A percentile compares a stretch with the other conserved stretches of the same genome.
phyloP scores from a whole-genome alignment of 2,329 filamentous ascomycete species.

The Pyrenophora teres region DNA sequence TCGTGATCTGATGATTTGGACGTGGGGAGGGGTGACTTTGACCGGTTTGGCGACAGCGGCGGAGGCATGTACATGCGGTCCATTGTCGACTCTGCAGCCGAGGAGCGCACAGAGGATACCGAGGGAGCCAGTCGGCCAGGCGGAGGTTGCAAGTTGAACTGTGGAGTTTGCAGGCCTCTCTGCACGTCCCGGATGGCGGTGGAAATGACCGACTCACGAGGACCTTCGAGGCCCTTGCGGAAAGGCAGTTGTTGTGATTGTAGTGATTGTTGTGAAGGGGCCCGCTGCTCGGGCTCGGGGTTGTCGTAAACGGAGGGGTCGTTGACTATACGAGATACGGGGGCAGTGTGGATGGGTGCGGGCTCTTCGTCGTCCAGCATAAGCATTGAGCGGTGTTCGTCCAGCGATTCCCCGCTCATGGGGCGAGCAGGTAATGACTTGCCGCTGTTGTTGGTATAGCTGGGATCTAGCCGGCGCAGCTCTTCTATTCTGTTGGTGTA shows the following conservation, averaged over 20 bases:
- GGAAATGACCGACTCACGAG: slow-evolving; percentile 48
- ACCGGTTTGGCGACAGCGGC: slow-evolving; percentile 69
- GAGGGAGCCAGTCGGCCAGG: slow-evolving; percentile 34
- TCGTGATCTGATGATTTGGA: slow-evolving; percentile 24
- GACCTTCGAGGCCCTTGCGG: slow-evolving; percentile 32
- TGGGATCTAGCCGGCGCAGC: slow-evolving; percentile 72
- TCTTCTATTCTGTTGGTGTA: slow-evolving; percentile 91
- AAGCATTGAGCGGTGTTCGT: slow-evolving; percentile 46
- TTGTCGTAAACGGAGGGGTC: slow-evolving; percentile 40
- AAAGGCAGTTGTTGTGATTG: slow-evolving; percentile 39
- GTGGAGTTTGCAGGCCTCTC: slow-evolving; percentile 35
- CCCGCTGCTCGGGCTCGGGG: slow-evolving; percentile 28
- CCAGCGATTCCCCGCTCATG: slow-evolving; percentile 63
- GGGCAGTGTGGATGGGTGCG: slow-evolving; percentile 59
- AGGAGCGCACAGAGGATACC: slow-evolving; percentile 15
- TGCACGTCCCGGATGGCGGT: slow-evolving; percentile 51
- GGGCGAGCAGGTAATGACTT: slow-evolving; percentile 79
- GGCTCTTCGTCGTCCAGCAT: slow-evolving; percentile 44
- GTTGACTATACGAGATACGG: slow-evolving; percentile 58
- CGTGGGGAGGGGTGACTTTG: slow-evolving; percentile 51
- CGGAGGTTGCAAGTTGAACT: slow-evolving; percentile 44
- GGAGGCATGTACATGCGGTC: slow-evolving; percentile 69
- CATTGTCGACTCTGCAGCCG: slow-evolving; percentile 54
- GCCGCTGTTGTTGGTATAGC: slow-evolving; percentile 55
- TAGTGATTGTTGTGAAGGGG: slow-evolving; percentile 35